Base-by-base conservation (phyloP, 129 eudicot species). In the Daucus carota region DNA sequence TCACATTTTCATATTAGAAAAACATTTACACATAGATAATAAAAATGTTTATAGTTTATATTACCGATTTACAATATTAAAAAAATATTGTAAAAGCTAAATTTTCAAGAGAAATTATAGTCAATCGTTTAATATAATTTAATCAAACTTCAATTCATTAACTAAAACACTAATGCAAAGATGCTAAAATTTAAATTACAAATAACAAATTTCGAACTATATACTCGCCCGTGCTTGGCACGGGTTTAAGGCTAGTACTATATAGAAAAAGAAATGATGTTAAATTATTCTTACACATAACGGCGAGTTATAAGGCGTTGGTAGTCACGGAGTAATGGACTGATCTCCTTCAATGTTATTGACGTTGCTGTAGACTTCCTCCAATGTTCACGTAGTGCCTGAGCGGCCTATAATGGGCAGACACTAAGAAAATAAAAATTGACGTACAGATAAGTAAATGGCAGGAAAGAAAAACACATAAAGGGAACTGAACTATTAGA, bases 361-460 rank as follows among this genome's bases (percentile, higher is more conserved):
- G 88, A 81, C 70, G 73, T 78, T 54, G 97, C 83, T 16, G 83
- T 66, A 71, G 90, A 83, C 5, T 85, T 85, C 80, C 76, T 78
- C 98, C 98, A 94, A 83, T 87, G 92, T 38, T 86, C 90, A 66
- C 98, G 97, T 75, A 91, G 86, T 74, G 83, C 92, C 81, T 83
- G 82, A 75, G 80, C 86, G 33, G 86, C 89, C 98, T 91, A 79
- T 66, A 66, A 68, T 26, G 72, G 66, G 33, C 6, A 54, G 73
- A 59, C 29, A 14, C 42, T 12, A 7, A 15, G 22, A 33, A 75
- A 42, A 67, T 63, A 20, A 57, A 65, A 8, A 28, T 40, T n/a
- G 70, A 41, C 28, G 72, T 10, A 31, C 43, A 73, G 17, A 52
- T 8, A 11, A 17, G 32, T 22, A 38, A 59, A 14, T n/a, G 1